A percentile compares a stretch with the other conserved stretches of the same genome.
Conservation (phyloP, 73 alveolate species). For the Symbiodinium pilosum region DNA sequence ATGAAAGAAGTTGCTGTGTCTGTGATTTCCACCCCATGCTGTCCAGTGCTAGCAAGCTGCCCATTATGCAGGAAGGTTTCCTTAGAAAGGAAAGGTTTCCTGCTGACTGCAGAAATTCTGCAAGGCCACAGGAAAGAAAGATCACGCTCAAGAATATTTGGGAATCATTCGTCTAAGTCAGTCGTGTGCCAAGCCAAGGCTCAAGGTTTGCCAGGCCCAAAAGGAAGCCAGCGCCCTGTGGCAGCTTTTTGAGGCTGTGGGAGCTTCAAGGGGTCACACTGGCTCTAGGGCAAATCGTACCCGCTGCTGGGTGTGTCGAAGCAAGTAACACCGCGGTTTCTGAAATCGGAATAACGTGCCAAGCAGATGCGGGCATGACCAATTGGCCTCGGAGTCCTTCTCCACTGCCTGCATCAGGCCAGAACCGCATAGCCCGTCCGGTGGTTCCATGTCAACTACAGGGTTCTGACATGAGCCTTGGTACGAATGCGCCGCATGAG, state of each 20-base stretch:
- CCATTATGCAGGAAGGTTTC: neutral
- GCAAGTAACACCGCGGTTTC: neutral
- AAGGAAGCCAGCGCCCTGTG: slow-evolving; percentile 63
- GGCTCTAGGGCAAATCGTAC: neutral
- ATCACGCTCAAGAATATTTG: neutral
- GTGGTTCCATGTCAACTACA: neutral
- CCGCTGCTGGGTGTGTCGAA: too few relatives aligned
- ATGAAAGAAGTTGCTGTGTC: too few relatives aligned
- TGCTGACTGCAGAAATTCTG: too few relatives aligned
- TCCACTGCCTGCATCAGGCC: slow-evolving; percentile 43
- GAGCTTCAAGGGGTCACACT: neutral
- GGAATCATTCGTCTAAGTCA: too few relatives aligned
- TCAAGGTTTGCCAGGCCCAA: slow-evolving; percentile 55
- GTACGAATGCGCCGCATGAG: slow-evolving; percentile 84
- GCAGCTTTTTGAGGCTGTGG: neutral
- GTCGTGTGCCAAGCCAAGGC: slow-evolving; percentile 39
- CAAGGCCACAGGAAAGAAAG: too few relatives aligned
- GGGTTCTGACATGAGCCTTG: neutral
- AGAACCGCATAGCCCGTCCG: too few relatives aligned
- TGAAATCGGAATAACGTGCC: neutral
- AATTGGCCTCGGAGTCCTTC: slow-evolving; percentile 43
- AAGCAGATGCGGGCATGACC: neutral
- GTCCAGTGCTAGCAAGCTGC: neutral
- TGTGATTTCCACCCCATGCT: too few relatives aligned
- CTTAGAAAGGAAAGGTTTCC: neutral